These are phyloP conservation scores for Tubosaeta sp. DNA, from an alignment of 768 basidiomycete species.

Conservation along the genomic window DNA sequence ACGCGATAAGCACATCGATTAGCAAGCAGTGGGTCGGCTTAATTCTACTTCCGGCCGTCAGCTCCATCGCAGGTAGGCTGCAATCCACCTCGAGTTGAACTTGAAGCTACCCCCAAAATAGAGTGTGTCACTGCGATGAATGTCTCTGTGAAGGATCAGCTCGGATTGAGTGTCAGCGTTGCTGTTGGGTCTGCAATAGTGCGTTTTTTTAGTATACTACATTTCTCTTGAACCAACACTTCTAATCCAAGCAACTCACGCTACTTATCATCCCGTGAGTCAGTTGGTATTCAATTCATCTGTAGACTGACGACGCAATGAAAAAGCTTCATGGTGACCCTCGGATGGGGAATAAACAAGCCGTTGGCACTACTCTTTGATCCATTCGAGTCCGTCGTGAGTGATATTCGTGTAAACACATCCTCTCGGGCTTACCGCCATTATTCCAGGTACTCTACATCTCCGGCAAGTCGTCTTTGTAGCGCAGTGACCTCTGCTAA, in stretches of 20 bases:
- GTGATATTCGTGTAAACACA: slow-evolving; percentile 9
- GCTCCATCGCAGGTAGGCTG: slow-evolving; percentile 66
- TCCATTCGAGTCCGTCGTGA: slow-evolving; percentile 77
- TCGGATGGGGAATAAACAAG: slow-evolving; percentile 82
- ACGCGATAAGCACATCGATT: slow-evolving; percentile 65
- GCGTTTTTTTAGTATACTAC: slow-evolving; percentile 24
- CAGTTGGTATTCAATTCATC: background rate
- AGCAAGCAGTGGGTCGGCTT: slow-evolving; percentile 88
- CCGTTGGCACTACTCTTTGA: slow-evolving; percentile 82
- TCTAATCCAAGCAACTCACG: slow-evolving; percentile 61
- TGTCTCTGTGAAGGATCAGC: slow-evolving; percentile 81
- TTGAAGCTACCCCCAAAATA: slow-evolving; percentile 13
- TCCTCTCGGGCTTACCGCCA: slow-evolving; percentile 8
- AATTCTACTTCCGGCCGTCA: slow-evolving; percentile 83
- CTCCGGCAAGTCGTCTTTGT: slow-evolving; percentile 34
- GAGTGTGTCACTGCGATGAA: slow-evolving; percentile 90
- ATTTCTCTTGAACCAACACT: background rate
- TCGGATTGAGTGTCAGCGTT: slow-evolving; percentile 79
- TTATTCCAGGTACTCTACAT: slow-evolving; percentile 33
- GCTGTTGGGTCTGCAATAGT: slow-evolving; percentile 79
- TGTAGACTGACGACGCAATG: slow-evolving; percentile 1
- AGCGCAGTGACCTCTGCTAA: slow-evolving; percentile 23
- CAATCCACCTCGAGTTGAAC: background rate
- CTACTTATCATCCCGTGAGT: slow-evolving; percentile 81
- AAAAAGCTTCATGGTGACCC: slow-evolving; percentile 60